Evolutionary conservation across 2,329 filamentous ascomycete genomes (phyloP), one percentile per base, ranked within the genome.

Genomic region (Zelopaecilomyces penicillatus): DNA sequence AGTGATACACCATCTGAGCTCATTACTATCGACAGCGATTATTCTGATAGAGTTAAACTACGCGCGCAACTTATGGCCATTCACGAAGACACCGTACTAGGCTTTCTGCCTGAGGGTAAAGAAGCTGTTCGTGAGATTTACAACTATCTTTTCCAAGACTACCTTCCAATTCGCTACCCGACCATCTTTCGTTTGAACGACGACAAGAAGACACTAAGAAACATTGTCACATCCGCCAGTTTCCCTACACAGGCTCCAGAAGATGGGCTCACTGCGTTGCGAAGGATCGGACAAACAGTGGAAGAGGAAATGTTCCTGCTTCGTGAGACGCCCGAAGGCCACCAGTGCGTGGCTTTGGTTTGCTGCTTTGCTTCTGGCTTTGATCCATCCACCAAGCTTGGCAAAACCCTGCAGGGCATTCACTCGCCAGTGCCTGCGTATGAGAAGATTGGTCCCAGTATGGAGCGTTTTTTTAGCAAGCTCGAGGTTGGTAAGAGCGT

Each of bases 281-380:
- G 62, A 11, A 56, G 62, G 5, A 55, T 77, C 1, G 71, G 65
- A n/a, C 66, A 73, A 53, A 75, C 68, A 0, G 64, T 78, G 3
- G 75, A 78, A 46, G 75, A 78, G 43, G 75, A 79, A 50, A 51
- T 79, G 19, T 75, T 79, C 42, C 57, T 78, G 2, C 59, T 77
- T 5, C 60, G 61, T 19, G 64, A 67, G 39, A 69, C 66, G 5
- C 55, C 61, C 0, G 53, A 61, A 2, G 65, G 70, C 1, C 73
- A 76, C 45, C 54, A 62, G 4, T 60, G 63, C 1, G 63, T 69
- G 2, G 75, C 74, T 0, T 76, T 75, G 34, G 49, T 75, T 27
- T 75, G 70, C 58, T 76, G 73, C 49, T 73, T 73, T 42, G 72
- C 75, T 0, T 62, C 68, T 1, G 75, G 74, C 0, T 78, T 78